Conservation (phyloP, 345 rosid genomes). For the Nephelium lappaceum region DNA sequence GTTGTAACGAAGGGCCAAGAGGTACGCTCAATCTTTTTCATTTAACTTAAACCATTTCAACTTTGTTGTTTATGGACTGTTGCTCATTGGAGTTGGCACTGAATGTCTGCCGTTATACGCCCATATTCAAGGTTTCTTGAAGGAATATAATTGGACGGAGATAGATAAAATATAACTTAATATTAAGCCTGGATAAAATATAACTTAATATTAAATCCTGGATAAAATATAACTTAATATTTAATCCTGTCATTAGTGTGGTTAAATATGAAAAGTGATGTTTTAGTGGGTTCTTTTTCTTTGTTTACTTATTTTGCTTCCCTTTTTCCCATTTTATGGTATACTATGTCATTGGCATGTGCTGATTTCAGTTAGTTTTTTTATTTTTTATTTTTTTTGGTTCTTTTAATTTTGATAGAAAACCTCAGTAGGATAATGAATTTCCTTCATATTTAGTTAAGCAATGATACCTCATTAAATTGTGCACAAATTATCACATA, state of each 20-base stretch:
- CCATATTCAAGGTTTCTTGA: background rate
- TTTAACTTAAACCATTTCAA: background rate
- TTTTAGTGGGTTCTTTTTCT: background rate
- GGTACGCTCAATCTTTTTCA: slow-evolving; percentile 43
- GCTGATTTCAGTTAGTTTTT: background rate
- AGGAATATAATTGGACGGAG: background rate
- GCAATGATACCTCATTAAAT: background rate
- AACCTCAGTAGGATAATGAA: background rate
- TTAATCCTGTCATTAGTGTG: background rate
- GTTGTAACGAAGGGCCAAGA: slow-evolving; percentile 87
- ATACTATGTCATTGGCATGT: background rate
- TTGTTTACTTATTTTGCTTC: background rate
- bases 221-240: background rate
- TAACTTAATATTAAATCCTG: background rate
- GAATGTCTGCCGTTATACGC: background rate
- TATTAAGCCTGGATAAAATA: too few relatives aligned
- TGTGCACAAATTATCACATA: background rate
- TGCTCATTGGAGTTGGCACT: background rate
- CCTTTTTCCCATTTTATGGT: background rate
- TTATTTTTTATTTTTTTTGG: background rate
- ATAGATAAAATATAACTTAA: background rate
- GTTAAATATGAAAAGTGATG: background rate
- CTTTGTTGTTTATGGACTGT: background rate
- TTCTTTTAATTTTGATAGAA: background rate
- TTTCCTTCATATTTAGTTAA: background rate